phyloP scores from a whole-genome alignment of 768 basidiomycete species.

The Suillus spraguei region DNA sequence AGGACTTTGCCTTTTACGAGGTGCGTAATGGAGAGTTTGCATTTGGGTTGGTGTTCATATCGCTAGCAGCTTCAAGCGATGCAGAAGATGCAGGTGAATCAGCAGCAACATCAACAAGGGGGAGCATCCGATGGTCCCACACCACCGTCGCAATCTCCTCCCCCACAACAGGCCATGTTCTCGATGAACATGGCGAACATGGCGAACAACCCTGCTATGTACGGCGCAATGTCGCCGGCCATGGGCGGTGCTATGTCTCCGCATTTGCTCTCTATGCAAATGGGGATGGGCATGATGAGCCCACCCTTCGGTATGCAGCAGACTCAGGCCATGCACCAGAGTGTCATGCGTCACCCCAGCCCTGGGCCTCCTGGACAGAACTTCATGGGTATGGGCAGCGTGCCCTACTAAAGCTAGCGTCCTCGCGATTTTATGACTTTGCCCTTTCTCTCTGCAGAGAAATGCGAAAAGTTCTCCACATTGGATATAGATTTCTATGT shows the following conservation, averaged over 20 bases:
- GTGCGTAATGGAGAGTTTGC: constrained; percentile 40
- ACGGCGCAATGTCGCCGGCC: constrained; percentile 33
- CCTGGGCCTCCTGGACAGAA: constrained; percentile 56
- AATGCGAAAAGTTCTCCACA: constrained; percentile 6
- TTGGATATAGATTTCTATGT: constrained; percentile 31
- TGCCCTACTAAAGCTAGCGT: constrained; percentile 29
- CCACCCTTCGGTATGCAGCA: constrained; percentile 55
- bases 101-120: constrained; percentile 22
- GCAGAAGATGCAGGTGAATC: constrained; percentile 59
- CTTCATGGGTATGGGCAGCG: constrained; percentile 46
- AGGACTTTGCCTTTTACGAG: constrained; percentile 93
- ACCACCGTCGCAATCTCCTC: constrained; percentile 42
- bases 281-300: constrained; percentile 49
- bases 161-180: constrained; percentile 49
- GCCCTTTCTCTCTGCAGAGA: neutral
- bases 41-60: neutral
- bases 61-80: constrained; percentile 73
- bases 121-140: constrained; percentile 30
- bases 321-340: constrained; percentile 81
- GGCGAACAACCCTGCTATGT: constrained; percentile 38
- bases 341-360: constrained; percentile 82
- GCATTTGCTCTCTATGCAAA: constrained; percentile 47
- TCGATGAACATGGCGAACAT: constrained; percentile 35
- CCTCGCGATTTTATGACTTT: constrained; percentile 2
- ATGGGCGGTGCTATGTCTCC: constrained; percentile 34